A percentile compares a stretch with the other conserved stretches of the same genome.
Conservation (phyloP, 495 filamentous ascomycete species). For the Hypomontagnella submonticulosa region DNA sequence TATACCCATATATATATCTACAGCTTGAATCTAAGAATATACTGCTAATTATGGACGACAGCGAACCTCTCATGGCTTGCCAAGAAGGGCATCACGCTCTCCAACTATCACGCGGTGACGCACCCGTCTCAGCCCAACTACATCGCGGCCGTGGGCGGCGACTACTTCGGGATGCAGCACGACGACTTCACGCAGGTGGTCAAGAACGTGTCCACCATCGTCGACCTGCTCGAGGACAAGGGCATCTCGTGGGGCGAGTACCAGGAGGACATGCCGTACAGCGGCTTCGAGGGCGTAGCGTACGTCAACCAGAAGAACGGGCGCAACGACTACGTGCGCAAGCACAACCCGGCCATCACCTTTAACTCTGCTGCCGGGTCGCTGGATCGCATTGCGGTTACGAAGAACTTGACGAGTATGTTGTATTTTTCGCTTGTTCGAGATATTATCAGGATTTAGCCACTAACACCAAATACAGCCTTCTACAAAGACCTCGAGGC, state of each 20-base stretch:
- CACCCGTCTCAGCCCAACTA: conserved; percentile 82
- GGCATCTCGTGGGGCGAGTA: conserved; percentile 76
- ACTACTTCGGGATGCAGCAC: conserved; percentile 75
- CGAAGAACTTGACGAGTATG: conserved; percentile 71
- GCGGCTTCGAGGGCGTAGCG: conserved; percentile 68
- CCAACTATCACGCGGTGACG: conserved; percentile 71
- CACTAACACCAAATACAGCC: conserved; percentile 12
- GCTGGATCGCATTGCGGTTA: conserved; percentile 63
- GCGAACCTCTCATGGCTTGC: conserved; percentile 62
- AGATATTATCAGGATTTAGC: background rate
- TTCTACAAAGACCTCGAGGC: conserved; percentile 69
- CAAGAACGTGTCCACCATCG: conserved; percentile 72
- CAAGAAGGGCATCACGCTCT: conserved; percentile 69
- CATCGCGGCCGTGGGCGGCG: conserved; percentile 68
- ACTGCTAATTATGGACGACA: conserved; percentile 18
- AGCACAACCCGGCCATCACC: conserved; percentile 75
- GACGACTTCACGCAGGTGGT: conserved; percentile 68
- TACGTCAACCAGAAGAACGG: conserved; percentile 63
- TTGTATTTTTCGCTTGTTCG: background rate
- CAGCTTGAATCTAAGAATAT: background rate
- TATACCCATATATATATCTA: background rate
- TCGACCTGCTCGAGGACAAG: conserved; percentile 75
- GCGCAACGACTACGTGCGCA: conserved; percentile 77
- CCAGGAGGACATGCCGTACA: conserved; percentile 74
- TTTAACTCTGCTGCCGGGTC: conserved; percentile 68